Evolutionary conservation across 306 rosid genomes (phyloP), one percentile per base, ranked within the genome.

Genomic region (barrel medic (Medicago truncatula)): DNA sequence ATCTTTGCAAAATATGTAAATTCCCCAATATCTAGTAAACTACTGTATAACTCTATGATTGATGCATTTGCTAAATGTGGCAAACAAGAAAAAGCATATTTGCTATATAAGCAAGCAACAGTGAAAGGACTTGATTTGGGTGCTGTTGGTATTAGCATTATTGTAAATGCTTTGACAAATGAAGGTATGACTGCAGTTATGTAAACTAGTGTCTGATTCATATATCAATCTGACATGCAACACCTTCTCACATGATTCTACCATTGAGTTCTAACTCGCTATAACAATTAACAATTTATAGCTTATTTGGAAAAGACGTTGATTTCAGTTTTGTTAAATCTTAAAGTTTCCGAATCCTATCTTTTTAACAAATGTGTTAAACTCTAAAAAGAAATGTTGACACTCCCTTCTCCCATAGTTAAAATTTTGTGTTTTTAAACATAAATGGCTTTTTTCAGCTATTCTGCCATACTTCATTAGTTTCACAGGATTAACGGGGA

Each of bases 51-150:
- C 75, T 83, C 94, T 57, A 88, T 94, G 97, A 89, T 94, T 40
- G 89, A 88, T 88, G 93, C 88, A 23, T 94, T 87, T 78, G 85
- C 85, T 76, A 94, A 91, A 84, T 90, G 96, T 68, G 92, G 93
- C 76, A 80, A 87, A 80, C 83, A 83, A 69, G 96, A 87, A 31
- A 88, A 90, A 81, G 97, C 95, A 23, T 90, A 79, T 88, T 75
- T 54, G 41, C 87, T 94, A 70, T 94, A 92, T 89, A 82, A 78
- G 82, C 84, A 84, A 74, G 84, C 72, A 52, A 65, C 79, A 13
- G 90, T 81, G 71, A 83, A 83, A 69, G 96, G 98, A 67, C 28
- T 56, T 82, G 86, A 83, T 86, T 73, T 81, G 65, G 93, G 91
- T 69, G 90, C 88, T 78, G 93, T 91, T 83, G 89, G 93, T 78